These are phyloP conservation scores for Erodium maritimum DNA, from an alignment of 345 rosid species.

Conservation along the genomic window DNA sequence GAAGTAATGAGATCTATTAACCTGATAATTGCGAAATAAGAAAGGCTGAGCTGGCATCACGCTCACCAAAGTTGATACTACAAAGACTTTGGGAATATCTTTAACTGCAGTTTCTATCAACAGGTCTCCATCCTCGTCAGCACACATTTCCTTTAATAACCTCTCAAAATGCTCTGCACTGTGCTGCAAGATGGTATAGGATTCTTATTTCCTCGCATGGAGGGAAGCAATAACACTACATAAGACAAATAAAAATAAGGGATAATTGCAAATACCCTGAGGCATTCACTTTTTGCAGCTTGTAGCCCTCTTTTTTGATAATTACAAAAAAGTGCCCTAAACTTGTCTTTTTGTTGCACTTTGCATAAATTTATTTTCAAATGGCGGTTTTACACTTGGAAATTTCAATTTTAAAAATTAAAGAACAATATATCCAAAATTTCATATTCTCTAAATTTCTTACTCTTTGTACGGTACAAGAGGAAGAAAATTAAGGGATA, in stretches of 20 bases:
- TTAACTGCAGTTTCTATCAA: slow-evolving; percentile 91
- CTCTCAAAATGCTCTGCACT: slow-evolving; percentile 97
- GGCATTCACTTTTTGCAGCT: too few species aligned
- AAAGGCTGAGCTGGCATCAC: slow-evolving; percentile 94
- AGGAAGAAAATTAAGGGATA: too few species aligned
- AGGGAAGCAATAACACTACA: background rate
- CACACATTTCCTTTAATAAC: slow-evolving; percentile 94
- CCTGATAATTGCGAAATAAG: slow-evolving; percentile 97
- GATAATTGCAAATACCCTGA: too few species aligned
- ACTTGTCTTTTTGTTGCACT: too few species aligned
- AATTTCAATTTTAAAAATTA: too few species aligned
- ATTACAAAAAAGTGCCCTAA: too few species aligned
- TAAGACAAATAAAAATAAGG: background rate
- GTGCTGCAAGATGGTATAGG: slow-evolving; percentile 54
- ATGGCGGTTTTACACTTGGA: too few species aligned
- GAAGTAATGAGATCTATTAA: slow-evolving; percentile 7
- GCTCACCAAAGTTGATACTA: slow-evolving; percentile 87
- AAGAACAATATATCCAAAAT: too few species aligned
- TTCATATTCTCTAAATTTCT: too few species aligned
- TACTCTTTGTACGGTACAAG: too few species aligned
- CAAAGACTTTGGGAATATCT: slow-evolving; percentile 84
- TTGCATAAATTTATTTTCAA: too few species aligned
- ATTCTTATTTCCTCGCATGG: background rate
- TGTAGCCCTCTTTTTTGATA: too few species aligned
- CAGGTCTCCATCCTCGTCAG: slow-evolving; percentile 87